Evolutionary conservation across 2,329 filamentous ascomycete species (phyloP), one percentile per base, ranked within the genome.

Genomic region (Remersonia thermophila): DNA sequence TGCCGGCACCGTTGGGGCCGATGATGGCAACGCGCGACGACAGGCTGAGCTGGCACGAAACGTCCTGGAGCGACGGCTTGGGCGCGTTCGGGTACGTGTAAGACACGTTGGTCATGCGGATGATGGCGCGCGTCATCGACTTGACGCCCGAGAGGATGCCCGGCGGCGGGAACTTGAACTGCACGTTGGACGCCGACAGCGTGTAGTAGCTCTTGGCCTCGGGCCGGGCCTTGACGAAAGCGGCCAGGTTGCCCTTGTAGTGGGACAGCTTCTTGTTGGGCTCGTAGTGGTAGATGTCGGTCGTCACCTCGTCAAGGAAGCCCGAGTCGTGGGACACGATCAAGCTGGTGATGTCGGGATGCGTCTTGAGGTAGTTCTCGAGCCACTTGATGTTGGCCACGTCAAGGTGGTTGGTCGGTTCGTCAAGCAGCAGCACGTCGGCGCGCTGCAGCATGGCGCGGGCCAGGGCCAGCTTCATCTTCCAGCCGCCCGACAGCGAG

Each of bases 181-280:
- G 82, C 5, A 93, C 83, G 49, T 81, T 77, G 37, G 81, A 83
- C 20, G 80, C 82, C 7, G 86, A 91, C 36, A 98, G 74, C 6
- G 87, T 96, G 66, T 98, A 98, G 69, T 98, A 98, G 57, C 83
- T 87, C 73, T 93, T 95, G 43, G 82, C 91, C 63, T 96, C 91
- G 10, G 91, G 91, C 55, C 84, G 85, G 48, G 84, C 67, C 61
- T 83, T 73, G 56, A 98, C 91, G 55, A 98, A 95, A 25, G 69
- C 77, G 14, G 76, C 75, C 39, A 91, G 66, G 61, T 91, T 89
- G 46, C 83, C 83, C 65, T 79, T 81, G 72, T 84, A 89, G 61
- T 76, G 79, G 15, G 78, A 78, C 20, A 98, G 73, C 68, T 96
- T 98, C 77, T 98, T 98, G 61, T 79, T 76, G 17, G 74, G 74